Conservation (phyloP, 169 alveolate species). For the Condylostoma magnum region DNA sequence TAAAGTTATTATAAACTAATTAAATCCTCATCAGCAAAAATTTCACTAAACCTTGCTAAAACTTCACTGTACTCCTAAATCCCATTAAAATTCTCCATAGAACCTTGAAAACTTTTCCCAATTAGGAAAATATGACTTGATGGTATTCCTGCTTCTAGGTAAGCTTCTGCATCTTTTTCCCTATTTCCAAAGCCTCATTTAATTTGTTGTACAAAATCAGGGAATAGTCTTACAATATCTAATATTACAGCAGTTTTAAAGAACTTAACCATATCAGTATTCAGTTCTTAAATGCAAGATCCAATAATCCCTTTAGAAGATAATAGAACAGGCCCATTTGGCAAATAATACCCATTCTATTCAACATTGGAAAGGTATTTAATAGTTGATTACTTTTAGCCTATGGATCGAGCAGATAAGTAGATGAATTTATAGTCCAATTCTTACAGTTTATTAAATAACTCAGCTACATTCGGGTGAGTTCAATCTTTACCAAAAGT, state of each 20-base stretch:
- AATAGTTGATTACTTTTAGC: constrained; percentile 94
- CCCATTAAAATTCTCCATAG: too few relatives aligned
- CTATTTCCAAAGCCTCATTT: constrained; percentile 99
- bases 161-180: constrained; percentile 60
- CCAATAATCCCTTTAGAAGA: constrained; percentile 96
- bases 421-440: constrained; percentile 95
- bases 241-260: constrained; percentile 94
- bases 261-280: constrained; percentile 91
- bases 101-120: too few relatives aligned
- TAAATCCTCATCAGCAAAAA: too few relatives aligned
- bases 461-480: constrained; percentile 94
- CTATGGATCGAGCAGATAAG: constrained; percentile 97
- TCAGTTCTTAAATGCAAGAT: constrained; percentile 96
- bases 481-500: constrained; percentile 97
- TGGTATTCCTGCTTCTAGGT: background rate
- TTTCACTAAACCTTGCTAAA: too few relatives aligned
- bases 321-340: constrained; percentile 96
- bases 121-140: too few relatives aligned
- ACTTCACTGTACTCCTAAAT: too few relatives aligned
- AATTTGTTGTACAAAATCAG: constrained; percentile 88
- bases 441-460: constrained; percentile 85
- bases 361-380: constrained; percentile 87
- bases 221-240: constrained; percentile 92
- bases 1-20: too few relatives aligned
- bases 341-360: constrained; percentile 70